phyloP scores from a whole-genome alignment of 2,329 filamentous ascomycete species.

The Ophiocordyceps camponoti-leonardi region DNA sequence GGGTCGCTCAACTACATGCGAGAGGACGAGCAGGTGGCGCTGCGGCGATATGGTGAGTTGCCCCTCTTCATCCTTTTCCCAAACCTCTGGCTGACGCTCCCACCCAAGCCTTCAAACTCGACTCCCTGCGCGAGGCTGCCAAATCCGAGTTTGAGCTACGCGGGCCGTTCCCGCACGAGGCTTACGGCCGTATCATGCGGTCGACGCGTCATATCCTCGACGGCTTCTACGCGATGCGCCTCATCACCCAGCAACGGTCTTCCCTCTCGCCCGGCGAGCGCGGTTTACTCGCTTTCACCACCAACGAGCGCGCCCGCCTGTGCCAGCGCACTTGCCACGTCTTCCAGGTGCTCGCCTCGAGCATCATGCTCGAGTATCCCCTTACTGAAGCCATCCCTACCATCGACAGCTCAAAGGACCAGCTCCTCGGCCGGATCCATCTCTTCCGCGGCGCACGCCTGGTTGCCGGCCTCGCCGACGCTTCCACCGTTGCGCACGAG shows the following conservation, averaged over 20 bases:
- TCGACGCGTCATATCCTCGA: conserved; percentile 76
- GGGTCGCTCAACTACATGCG: conserved; percentile 57
- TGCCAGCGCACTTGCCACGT: conserved; percentile 86
- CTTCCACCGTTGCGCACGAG: conserved; percentile 23
- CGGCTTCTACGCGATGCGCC: conserved; percentile 90
- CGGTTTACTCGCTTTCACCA: conserved; percentile 63
- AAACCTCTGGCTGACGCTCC: neutral
- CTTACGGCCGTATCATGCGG: conserved; percentile 57
- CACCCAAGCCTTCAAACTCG: conserved; percentile 42
- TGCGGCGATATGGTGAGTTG: conserved; percentile 53
- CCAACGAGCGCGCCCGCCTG: conserved; percentile 60
- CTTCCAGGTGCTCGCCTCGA: conserved; percentile 70
- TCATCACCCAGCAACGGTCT: conserved; percentile 70
- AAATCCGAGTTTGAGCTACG: conserved; percentile 77
- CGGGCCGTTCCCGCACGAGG: conserved; percentile 65
- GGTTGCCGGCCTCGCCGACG: conserved; percentile 2
- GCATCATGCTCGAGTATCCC: conserved; percentile 87
- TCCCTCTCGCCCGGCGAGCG: conserved; percentile 65
- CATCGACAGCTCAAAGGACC: conserved; percentile 63
- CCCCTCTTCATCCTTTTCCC: too few species aligned
- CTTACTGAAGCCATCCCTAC: conserved; percentile 78
- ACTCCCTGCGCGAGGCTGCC: conserved; percentile 55
- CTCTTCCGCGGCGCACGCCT: conserved; percentile 40
- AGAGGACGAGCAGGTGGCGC: conserved; percentile 69
- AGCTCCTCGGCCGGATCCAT: conserved; percentile 73